phyloP scores from a whole-genome alignment of 257 asterid species.

The Dorcoceras hygrometricum region DNA sequence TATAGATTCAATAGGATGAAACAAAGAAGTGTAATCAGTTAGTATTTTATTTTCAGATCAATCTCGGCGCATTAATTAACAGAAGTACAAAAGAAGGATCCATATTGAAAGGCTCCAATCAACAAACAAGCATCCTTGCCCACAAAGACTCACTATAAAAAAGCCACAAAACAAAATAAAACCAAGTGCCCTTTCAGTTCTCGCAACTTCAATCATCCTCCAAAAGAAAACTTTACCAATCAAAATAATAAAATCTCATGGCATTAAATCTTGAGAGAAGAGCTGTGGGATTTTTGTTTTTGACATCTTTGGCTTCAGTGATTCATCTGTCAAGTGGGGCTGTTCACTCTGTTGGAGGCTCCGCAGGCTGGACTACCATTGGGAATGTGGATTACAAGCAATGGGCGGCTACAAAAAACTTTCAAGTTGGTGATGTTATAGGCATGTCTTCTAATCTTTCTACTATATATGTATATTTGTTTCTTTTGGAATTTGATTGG shows the following conservation, averaged over 20 bases:
- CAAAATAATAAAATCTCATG: too few relatives aligned
- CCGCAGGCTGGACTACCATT: slow-evolving; percentile 10
- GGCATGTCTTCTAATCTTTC: background rate
- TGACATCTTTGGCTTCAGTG: background rate
- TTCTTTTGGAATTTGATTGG: too few relatives aligned
- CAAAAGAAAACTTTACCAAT: too few relatives aligned
- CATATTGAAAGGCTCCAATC: background rate
- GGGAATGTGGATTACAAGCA: slow-evolving; percentile 9
- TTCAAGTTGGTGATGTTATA: background rate
- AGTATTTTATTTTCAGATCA: too few relatives aligned
- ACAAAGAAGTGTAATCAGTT: too few relatives aligned
- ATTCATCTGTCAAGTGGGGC: slow-evolving; percentile 8
- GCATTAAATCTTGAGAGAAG: too few relatives aligned
- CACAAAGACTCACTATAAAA: too few relatives aligned
- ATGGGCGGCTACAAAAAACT: slow-evolving; percentile 7
- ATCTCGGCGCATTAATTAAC: too few relatives aligned
- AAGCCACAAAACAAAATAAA: background rate
- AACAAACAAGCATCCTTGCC: too few relatives aligned
- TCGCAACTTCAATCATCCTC: background rate
- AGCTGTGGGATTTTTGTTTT: background rate
- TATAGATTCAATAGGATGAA: too few relatives aligned
- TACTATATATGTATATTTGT: background rate
- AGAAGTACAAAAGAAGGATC: background rate
- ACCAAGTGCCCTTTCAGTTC: background rate
- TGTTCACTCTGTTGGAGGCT: slow-evolving; percentile 3